Conservation (phyloP, 139 green algal genomes). For the Edaphochlamys debaryana region DNA sequence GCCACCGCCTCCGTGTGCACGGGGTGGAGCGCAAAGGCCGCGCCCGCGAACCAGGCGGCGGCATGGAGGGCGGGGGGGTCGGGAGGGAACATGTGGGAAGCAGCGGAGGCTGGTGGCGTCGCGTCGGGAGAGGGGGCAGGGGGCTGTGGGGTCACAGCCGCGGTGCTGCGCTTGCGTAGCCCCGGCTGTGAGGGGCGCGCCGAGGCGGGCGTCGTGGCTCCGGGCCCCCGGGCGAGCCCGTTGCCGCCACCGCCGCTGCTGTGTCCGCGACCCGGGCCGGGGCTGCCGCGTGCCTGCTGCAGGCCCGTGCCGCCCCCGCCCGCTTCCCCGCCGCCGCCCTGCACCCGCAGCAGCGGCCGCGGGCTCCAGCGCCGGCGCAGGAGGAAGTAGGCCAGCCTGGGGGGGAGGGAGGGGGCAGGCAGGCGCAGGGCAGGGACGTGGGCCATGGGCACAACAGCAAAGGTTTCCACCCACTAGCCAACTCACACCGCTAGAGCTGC, state of each 20-base stretch:
- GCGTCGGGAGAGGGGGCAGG: not conserved
- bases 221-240: too few species aligned
- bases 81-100: too few species aligned
- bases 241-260: too few species aligned
- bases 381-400: conserved; percentile 30
- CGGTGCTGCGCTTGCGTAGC: not conserved
- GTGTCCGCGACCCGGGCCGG: too few species aligned
- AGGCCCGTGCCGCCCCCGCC: not conserved
- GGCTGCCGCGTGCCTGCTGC: too few species aligned
- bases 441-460: too few species aligned
- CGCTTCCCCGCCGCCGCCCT: not conserved
- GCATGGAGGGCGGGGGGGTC: conserved; percentile 9
- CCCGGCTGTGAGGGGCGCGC: not conserved
- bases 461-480: too few species aligned
- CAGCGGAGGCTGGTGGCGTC: not conserved
- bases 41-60: conserved; percentile 59
- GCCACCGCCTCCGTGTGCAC: conserved; percentile 84
- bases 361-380: conserved; percentile 15
- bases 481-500: too few species aligned
- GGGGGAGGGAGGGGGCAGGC: too few species aligned
- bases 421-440: too few species aligned
- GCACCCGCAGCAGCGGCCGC: not conserved
- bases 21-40: conserved; percentile 79
- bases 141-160: too few species aligned
- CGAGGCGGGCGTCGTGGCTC: too few species aligned